These are phyloP conservation scores for Pouteria glomerata DNA, from an alignment of 148 eudicot species.

Conservation along the genomic window DNA sequence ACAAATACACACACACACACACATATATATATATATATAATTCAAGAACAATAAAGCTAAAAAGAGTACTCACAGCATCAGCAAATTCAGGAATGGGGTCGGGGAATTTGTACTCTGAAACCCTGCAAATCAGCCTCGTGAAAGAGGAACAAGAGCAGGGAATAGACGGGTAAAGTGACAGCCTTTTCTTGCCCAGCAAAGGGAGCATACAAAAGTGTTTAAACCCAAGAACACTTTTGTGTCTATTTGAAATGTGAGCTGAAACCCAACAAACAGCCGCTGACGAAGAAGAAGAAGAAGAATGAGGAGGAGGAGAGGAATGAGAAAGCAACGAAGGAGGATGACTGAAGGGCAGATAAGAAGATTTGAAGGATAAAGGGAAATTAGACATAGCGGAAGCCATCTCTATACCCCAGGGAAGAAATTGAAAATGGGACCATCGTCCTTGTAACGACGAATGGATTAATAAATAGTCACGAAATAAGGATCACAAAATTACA, in stretches of 20 bases:
- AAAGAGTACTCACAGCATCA: conserved; percentile 41
- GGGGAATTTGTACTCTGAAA: conserved; percentile 85
- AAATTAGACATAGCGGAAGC: conserved; percentile 5
- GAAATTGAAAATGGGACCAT: too few species aligned
- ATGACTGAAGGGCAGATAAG: not conserved
- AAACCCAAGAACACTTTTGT: not conserved
- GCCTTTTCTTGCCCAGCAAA: not conserved
- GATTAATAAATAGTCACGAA: too few species aligned
- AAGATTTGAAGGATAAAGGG: conserved; percentile 11
- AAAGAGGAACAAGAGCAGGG: not conserved
- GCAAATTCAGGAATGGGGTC: conserved; percentile 99
- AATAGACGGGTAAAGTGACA: not conserved
- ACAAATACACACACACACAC: not conserved
- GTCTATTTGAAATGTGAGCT: not conserved
- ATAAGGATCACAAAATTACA: not conserved
- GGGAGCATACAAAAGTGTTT: not conserved
- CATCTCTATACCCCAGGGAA: conserved; percentile 2
- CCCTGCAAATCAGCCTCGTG: conserved; percentile 43
- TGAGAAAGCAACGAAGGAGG: not conserved
- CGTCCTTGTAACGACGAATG: too few species aligned
- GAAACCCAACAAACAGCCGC: not conserved
- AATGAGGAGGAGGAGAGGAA: not conserved
- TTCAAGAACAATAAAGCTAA: too few species aligned
- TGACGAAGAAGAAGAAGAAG: not conserved
- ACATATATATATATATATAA: too few species aligned